phyloP scores from a whole-genome alignment of 148 eudicot genomes.

The Amaranthus palmeri region DNA sequence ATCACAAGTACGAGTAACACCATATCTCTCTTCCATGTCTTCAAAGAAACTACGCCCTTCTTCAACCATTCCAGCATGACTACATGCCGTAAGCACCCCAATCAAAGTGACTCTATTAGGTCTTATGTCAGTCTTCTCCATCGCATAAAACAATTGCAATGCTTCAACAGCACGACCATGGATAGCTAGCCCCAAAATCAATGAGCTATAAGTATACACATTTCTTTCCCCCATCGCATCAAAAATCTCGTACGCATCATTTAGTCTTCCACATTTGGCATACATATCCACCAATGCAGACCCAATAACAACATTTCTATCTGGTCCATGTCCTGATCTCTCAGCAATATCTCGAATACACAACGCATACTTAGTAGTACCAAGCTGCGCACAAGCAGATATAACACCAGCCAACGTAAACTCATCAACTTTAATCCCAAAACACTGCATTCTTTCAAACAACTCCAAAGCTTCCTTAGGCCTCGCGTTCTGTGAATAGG shows the following conservation, averaged over 20 bases:
- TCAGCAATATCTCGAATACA: constrained; percentile 44
- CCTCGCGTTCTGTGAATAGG: constrained; percentile 43
- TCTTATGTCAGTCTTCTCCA: constrained; percentile 40
- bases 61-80: constrained; percentile 59
- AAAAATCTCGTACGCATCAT: constrained; percentile 45
- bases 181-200: constrained; percentile 55
- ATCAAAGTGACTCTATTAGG: constrained; percentile 59
- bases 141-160: constrained; percentile 42
- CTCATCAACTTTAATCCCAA: constrained; percentile 43
- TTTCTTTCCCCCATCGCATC: constrained; percentile 36
- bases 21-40: constrained; percentile 39
- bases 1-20: constrained; percentile 39
- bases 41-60: constrained; percentile 40
- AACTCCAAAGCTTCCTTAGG: constrained; percentile 44
- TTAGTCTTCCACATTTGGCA: constrained; percentile 54
- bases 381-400: constrained; percentile 64
- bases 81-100: constrained; percentile 57
- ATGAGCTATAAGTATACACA: constrained; percentile 51
- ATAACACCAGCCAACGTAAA: constrained; percentile 46
- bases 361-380: constrained; percentile 35
- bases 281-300: constrained; percentile 64
- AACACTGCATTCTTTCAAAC: constrained; percentile 41
- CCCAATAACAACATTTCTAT: constrained; percentile 45
- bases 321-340: constrained; percentile 36
- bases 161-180: constrained; percentile 47